These are phyloP conservation scores for Chaetomium cochliodes DNA, from an alignment of 495 filamentous ascomycete genomes.

Conservation along the genomic window DNA sequence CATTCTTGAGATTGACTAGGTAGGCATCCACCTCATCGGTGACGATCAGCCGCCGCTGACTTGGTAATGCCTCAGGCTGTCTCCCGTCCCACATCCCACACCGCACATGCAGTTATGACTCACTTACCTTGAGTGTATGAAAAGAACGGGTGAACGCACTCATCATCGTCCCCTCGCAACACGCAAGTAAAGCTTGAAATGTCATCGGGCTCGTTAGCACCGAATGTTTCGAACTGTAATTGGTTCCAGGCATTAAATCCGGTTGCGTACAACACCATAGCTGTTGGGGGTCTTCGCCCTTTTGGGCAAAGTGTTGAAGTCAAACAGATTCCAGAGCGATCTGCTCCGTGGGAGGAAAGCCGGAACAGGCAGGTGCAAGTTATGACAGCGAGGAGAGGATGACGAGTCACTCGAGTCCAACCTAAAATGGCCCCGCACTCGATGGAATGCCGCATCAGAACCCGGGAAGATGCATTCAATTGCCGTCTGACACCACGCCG, in stretches of 20 bases:
- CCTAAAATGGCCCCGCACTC: neutral
- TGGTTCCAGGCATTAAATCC: conserved; percentile 55
- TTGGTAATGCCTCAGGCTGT: neutral
- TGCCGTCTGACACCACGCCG: neutral
- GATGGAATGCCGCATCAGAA: neutral
- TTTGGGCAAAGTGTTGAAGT: neutral
- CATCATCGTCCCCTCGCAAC: conserved; percentile 37
- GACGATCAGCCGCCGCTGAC: neutral
- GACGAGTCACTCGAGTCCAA: neutral
- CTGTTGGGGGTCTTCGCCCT: neutral
- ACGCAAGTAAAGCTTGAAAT: conserved; percentile 40
- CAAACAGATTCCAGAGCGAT: neutral
- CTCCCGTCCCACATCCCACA: neutral
- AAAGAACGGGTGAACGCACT: conserved; percentile 28
- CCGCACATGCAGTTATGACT: neutral
- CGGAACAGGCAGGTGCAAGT: conserved; percentile 6
- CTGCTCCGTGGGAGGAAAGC: neutral
- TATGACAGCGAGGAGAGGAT: neutral
- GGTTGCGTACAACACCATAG: conserved; percentile 50
- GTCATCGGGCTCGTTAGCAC: conserved; percentile 40
- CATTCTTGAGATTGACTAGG: conserved; percentile 18
- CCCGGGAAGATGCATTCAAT: neutral
- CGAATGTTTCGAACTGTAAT: conserved; percentile 36
- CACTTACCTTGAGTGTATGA: conserved; percentile 46
- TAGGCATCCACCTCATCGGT: neutral